Base-by-base conservation (phyloP, 345 rosid genomes). In the Moringa oleifera region DNA sequence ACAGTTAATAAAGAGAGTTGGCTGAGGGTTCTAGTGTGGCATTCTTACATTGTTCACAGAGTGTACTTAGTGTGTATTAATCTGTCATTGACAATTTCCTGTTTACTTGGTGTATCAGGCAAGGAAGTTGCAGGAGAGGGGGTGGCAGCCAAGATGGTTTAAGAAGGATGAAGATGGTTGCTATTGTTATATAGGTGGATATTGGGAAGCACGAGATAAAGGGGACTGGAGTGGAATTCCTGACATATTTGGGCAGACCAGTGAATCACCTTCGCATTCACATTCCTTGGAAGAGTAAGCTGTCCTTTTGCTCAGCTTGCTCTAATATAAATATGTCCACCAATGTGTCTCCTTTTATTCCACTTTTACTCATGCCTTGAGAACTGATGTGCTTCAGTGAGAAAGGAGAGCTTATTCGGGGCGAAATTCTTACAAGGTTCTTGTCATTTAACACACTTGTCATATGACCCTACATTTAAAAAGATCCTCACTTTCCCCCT, bases 121-220 rank as follows among this genome's bases (percentile, higher is more conserved):
- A 68, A 89, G 99, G 78, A 91, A 79, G 71, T 46, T 95, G 71
- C 97, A 95, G 84, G 99, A 95, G 74, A 87, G 89, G 61, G 99
- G 99, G 21, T 95, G 99, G 99, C 95, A 79, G 67, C 97, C 97
- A 16, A 82, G 94, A 64, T 95, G 99, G 99, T 95, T 91, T 57
- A 64, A 41, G 15, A 89, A 84, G 61, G 97, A 85, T 18, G 94
- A 87, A 65, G 97, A 91, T 59, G 93, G 96, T 20, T 87, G 91
- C 71, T 95, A 95, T 66, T 85, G 73, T 2, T 95, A 91, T 37
- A 49, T 58, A 0, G 96, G 96, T n/a, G 93, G 91, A 13, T 95
- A 95, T 64, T 95, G 99, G 99, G 93, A 95, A 81, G 79, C 91
- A 55, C 81, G 91, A 74, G 96, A 85, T 28, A 80, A 75, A 55